Evolutionary conservation across 257 asterid genomes (phyloP).

Genomic region (Solanum paucissectum): DNA sequence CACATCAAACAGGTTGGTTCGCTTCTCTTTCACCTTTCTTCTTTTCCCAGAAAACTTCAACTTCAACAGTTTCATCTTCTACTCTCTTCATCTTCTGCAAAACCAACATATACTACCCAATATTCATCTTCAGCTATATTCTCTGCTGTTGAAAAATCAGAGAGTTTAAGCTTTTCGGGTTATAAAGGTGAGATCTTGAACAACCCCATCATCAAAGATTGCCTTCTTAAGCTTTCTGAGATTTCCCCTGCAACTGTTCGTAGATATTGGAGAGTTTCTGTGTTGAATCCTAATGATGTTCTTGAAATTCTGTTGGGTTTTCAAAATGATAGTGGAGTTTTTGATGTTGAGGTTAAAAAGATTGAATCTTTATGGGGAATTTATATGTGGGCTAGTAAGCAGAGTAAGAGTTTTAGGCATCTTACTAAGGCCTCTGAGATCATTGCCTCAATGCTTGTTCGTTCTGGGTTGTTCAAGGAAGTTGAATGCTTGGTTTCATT

Average conservation of each 20-base stretch:
- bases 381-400: conserved; percentile 48
- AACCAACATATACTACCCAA: conserved; percentile 6
- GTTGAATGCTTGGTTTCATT: conserved; percentile 56
- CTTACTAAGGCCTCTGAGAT: conserved; percentile 47
- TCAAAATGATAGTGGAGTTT: conserved; percentile 22
- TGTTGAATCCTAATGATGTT: conserved; percentile 50
- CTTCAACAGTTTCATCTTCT: neutral
- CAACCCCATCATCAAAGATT: conserved; percentile 31
- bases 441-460: conserved; percentile 73
- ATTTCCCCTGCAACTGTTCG: conserved; percentile 49
- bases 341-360: conserved; percentile 40
- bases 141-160: conserved; percentile 26
- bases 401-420: conserved; percentile 41
- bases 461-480: conserved; percentile 39
- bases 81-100: neutral
- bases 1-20: conserved; percentile 11
- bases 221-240: conserved; percentile 40
- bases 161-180: conserved; percentile 12
- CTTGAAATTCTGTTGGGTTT: conserved; percentile 61
- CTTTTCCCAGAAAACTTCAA: neutral
- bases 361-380: conserved; percentile 68
- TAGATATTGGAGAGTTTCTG: conserved; percentile 64
- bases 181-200: conserved; percentile 26
- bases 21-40: neutral
- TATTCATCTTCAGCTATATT: conserved; percentile 20